Conservation (phyloP, 306 rosid species). For the Trifolium fragiferum region DNA sequence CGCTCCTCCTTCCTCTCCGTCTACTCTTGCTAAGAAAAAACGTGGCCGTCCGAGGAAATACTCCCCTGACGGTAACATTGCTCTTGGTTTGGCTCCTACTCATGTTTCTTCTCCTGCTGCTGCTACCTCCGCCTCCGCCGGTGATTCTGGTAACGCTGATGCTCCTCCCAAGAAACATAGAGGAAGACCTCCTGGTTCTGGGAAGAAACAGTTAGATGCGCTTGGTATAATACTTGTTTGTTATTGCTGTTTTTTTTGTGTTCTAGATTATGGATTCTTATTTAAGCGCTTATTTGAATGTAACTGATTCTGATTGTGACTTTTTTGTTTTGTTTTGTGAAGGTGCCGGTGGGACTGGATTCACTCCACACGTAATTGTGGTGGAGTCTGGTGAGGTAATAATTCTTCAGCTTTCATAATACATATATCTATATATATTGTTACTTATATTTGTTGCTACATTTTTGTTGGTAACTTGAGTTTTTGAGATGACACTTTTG, state of each 20-base stretch:
- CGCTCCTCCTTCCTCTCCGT: slow-evolving; percentile 56
- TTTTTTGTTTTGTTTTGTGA: slow-evolving; percentile 35
- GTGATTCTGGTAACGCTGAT: slow-evolving; percentile 59
- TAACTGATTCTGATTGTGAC: slow-evolving; percentile 27
- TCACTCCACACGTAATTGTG: slow-evolving; percentile 82
- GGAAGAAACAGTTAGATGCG: slow-evolving; percentile 84
- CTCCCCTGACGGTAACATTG: slow-evolving; percentile 91
- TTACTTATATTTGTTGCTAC: slow-evolving; percentile 9
- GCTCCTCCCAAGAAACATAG: slow-evolving; percentile 68
- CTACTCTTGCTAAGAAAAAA: slow-evolving; percentile 73
- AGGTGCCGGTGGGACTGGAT: slow-evolving; percentile 85
- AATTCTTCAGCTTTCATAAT: too few relatives aligned
- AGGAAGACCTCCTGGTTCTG: slow-evolving; percentile 92
- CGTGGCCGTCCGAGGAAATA: slow-evolving; percentile 93
- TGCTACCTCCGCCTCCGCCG: slow-evolving; percentile 26
- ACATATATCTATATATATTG: not conserved
- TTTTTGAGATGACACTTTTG: not conserved
- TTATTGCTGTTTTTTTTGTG: slow-evolving; percentile 14
- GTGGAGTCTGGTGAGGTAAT: slow-evolving; percentile 87
- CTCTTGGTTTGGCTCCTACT: slow-evolving; percentile 70
- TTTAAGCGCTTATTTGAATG: slow-evolving; percentile 7
- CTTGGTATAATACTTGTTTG: slow-evolving; percentile 54
- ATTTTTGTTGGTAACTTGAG: not conserved
- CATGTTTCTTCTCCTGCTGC: slow-evolving; percentile 54
- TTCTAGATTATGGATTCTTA: not conserved